A percentile compares a stretch with the other conserved stretches of the same genome.
phyloP scores from a whole-genome alignment of 768 basidiomycete genomes.

The Amanita jacksonii region DNA sequence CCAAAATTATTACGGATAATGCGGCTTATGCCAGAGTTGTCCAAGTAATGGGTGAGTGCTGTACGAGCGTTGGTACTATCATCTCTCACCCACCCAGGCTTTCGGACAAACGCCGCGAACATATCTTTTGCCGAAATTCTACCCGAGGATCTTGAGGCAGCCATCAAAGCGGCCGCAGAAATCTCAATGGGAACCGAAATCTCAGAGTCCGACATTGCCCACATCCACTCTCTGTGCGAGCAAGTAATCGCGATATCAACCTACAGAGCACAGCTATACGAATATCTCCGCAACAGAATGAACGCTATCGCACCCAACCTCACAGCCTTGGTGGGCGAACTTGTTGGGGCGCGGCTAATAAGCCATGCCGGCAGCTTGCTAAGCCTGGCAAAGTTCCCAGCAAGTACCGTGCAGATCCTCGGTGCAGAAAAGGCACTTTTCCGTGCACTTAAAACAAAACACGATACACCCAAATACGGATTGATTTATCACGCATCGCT shows the following conservation, averaged over 20 bases:
- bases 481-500: conserved; percentile 98
- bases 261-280: conserved; percentile 90
- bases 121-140: conserved; percentile 86
- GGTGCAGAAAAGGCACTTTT: conserved; percentile 98
- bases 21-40: conserved; percentile 94
- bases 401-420: conserved; percentile 95
- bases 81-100: conserved; percentile 37
- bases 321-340: conserved; percentile 85
- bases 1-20: conserved; percentile 96
- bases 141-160: conserved; percentile 94
- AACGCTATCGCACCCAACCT: conserved; percentile 95
- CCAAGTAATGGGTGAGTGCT: conserved; percentile 69
- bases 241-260: conserved; percentile 95
- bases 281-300: conserved; percentile 98
- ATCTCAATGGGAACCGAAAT: conserved; percentile 99
- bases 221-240: conserved; percentile 95
- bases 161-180: conserved; percentile 91
- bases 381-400: conserved; percentile 94
- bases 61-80: not conserved
- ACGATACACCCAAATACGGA: conserved; percentile 98
- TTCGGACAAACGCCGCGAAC: conserved; percentile 85
- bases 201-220: conserved; percentile 91
- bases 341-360: conserved; percentile 88
- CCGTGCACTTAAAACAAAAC: conserved; percentile 96
- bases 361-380: conserved; percentile 94